A percentile compares a stretch with the other conserved stretches of the same genome.
Conservation (phyloP, 495 filamentous ascomycete species). For the Immersiella caudata region DNA sequence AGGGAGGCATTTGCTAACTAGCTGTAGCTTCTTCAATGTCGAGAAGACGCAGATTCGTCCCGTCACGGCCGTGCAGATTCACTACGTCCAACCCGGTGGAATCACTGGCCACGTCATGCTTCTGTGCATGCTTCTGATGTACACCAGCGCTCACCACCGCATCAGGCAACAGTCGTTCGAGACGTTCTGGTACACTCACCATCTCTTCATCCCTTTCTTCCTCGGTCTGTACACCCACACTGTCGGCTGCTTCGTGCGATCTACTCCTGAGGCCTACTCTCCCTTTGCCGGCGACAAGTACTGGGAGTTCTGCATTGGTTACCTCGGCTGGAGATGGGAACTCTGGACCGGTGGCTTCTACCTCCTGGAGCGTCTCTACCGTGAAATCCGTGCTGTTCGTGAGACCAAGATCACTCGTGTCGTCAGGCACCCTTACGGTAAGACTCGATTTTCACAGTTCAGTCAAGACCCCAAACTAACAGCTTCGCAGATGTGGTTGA, state of each 20-base stretch:
- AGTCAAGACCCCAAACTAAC: not conserved
- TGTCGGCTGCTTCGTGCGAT: constrained; percentile 92
- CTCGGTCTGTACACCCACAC: constrained; percentile 94
- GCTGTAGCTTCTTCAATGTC: constrained; percentile 85
- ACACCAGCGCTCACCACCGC: constrained; percentile 88
- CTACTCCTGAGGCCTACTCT: constrained; percentile 68
- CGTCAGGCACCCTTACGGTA: constrained; percentile 95
- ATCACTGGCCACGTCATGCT: constrained; percentile 98
- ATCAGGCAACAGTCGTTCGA: constrained; percentile 98
- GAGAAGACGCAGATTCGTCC: constrained; percentile 83
- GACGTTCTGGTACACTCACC: constrained; percentile 99
- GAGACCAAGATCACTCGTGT: constrained; percentile 90
- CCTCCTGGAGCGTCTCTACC: constrained; percentile 84
- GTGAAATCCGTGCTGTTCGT: constrained; percentile 80
- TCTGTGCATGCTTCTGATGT: constrained; percentile 98
- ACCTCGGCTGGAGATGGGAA: constrained; percentile 98
- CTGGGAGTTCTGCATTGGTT: constrained; percentile 94
- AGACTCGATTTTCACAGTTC: constrained; percentile 31
- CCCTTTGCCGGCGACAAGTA: constrained; percentile 80
- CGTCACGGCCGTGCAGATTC: constrained; percentile 84
- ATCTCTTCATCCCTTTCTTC: constrained; percentile 95
- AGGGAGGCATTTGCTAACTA: constrained; percentile 29
- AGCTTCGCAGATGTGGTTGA: constrained; percentile 77
- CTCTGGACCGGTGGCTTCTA: constrained; percentile 85
- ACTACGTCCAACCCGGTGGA: constrained; percentile 85